Conservation (phyloP, 805 yeast species). For the Metschnikowia kofuensis region DNA sequence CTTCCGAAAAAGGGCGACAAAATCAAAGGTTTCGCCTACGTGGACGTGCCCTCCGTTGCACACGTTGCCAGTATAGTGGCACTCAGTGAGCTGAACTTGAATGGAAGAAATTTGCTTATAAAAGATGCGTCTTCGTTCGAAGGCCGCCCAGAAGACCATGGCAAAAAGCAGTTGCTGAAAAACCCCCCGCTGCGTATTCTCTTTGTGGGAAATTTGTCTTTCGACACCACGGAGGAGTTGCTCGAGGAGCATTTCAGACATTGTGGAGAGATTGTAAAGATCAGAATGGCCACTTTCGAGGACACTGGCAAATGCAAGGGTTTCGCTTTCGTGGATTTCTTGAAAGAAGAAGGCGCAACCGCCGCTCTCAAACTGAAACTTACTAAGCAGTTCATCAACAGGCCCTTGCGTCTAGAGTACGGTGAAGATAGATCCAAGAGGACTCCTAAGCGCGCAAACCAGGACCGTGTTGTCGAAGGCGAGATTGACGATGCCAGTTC, state of each 20-base stretch:
- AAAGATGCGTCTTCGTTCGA: conserved; percentile 78
- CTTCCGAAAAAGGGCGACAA: conserved; percentile 73
- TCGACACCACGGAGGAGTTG: conserved; percentile 81
- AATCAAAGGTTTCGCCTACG: conserved; percentile 85
- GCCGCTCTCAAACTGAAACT: conserved; percentile 72
- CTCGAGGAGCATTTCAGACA: conserved; percentile 81
- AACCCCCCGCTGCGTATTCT: conserved; percentile 87
- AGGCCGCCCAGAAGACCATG: conserved; percentile 73
- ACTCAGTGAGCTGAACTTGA: conserved; percentile 68
- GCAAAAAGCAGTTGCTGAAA: conserved; percentile 45
- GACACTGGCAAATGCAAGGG: conserved; percentile 97
- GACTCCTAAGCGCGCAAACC: conserved; percentile 42
- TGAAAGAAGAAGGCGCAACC: conserved; percentile 76
- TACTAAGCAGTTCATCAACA: conserved; percentile 63
- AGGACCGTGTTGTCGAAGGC: conserved; percentile 22
- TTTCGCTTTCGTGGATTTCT: conserved; percentile 88
- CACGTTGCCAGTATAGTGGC: conserved; percentile 62
- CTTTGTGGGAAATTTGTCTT: conserved; percentile 90
- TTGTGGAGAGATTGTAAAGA: conserved; percentile 80
- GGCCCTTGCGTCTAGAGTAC: conserved; percentile 80
- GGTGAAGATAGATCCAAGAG: conserved; percentile 94
- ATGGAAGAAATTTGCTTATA: conserved; percentile 83
- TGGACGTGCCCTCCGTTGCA: conserved; percentile 65
- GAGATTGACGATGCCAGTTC: conserved; percentile 12
- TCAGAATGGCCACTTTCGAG: conserved; percentile 97